A percentile compares a stretch with the other conserved stretches of the same genome.
phyloP scores from a whole-genome alignment of 2,329 filamentous ascomycete genomes.

The Diaporthe citriasiana region DNA sequence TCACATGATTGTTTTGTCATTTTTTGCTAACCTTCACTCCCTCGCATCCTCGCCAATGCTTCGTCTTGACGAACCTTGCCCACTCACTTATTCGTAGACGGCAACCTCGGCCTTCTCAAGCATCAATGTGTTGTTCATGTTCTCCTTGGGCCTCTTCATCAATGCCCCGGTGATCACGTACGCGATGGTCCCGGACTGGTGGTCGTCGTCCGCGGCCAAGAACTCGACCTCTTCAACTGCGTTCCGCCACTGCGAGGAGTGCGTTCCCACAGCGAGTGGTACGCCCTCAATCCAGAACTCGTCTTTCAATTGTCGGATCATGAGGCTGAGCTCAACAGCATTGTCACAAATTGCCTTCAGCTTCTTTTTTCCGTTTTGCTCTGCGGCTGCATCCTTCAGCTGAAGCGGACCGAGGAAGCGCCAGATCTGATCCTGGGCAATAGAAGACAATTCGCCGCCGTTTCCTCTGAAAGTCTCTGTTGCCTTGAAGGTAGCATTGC shows the following conservation, averaged over 20 bases:
- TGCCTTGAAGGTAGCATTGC: conserved; percentile 1
- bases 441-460: background rate
- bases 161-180: conserved; percentile 20
- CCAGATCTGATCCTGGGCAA: background rate
- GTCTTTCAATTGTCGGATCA: conserved; percentile 32
- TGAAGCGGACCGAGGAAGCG: background rate
- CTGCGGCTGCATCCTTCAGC: background rate
- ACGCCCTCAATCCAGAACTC: conserved; percentile 41
- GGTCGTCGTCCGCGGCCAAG: accelerated
- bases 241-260: background rate
- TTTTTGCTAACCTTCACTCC: background rate
- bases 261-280: background rate
- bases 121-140: background rate
- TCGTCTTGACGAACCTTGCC: too few species aligned
- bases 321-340: conserved; percentile 42
- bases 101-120: conserved; percentile 33
- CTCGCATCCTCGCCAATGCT: background rate
- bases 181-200: background rate
- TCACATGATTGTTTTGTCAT: too few species aligned
- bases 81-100: background rate
- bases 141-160: background rate
- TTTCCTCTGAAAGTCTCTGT: background rate
- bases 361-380: background rate
- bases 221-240: background rate
- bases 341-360: conserved; percentile 42